A percentile compares a stretch with the other conserved stretches of the same genome.
Evolutionary conservation across 305 asterid species (phyloP).

Genomic region (Salvia sclarea): DNA sequence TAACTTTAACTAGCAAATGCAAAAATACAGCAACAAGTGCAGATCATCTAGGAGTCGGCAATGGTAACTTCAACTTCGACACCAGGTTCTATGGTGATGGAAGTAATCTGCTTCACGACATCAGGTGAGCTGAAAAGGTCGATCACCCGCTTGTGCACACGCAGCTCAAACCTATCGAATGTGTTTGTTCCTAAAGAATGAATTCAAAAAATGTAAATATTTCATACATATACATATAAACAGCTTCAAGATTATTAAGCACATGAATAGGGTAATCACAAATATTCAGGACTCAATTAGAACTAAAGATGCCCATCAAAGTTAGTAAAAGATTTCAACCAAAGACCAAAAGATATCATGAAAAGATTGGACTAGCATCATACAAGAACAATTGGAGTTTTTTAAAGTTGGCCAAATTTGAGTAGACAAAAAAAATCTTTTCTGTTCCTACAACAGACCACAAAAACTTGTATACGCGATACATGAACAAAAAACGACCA

Average conservation of each 20-base stretch:
- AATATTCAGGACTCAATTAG: too few species aligned
- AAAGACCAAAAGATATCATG: background rate
- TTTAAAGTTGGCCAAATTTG: too few species aligned
- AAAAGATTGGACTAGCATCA: too few species aligned
- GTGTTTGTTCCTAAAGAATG: slow-evolving; percentile 68
- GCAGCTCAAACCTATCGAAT: slow-evolving; percentile 79
- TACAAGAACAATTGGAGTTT: too few species aligned
- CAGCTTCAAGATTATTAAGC: background rate
- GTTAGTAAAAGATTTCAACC: too few species aligned
- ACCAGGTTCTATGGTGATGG: slow-evolving; percentile 92
- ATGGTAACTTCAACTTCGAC: slow-evolving; percentile 95
- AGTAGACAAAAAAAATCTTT: too few species aligned
- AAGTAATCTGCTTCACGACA: slow-evolving; percentile 85
- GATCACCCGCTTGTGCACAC: slow-evolving; percentile 90
- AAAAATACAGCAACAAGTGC: background rate
- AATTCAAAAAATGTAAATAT: background rate
- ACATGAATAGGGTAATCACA: too few species aligned
- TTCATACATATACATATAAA: background rate
- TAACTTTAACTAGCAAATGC: slow-evolving; percentile 21
- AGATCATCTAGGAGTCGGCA: slow-evolving; percentile 62
- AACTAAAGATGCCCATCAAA: too few species aligned
- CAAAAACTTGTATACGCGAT: too few species aligned
- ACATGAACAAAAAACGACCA: background rate
- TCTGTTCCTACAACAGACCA: too few species aligned
- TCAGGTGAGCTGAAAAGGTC: slow-evolving; percentile 93